Base-by-base conservation (phyloP, 768 basidiomycete genomes). In the Serpula lacrymans region DNA sequence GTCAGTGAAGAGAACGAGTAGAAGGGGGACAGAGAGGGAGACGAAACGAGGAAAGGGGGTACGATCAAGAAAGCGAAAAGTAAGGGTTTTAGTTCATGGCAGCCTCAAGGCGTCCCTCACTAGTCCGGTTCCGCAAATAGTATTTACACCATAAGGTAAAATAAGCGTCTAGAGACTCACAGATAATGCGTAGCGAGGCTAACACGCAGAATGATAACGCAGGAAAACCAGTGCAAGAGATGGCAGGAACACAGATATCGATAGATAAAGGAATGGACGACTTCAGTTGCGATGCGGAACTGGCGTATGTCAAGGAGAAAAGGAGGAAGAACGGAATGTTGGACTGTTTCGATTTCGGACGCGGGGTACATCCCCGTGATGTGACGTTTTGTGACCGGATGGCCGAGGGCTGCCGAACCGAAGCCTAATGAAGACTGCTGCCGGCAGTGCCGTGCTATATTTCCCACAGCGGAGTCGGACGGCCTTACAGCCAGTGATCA, bases 101-200 rank as follows among this genome's bases (percentile, higher is more conserved):
- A 14, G 34, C 45, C 42, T 43, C 41, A 42, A 39, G 41, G 39
- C 11, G 10, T n/a, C 9, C 16, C 24, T 39, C n/a, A 42, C 13
- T 17, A 5, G 14, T 25, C 13, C 5, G 22, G 38, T 12, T n/a
- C 3, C 29, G 21, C 7, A 40, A 41, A 39, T 39, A 31, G n/a
- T n/a, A n/a, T n/a, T n/a, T n/a, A n/a, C n/a, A n/a, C n/a, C n/a
- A n/a, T n/a, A n/a, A n/a, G n/a, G n/a, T n/a, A n/a, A n/a, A n/a
- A 13, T 17, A 14, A 7, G 31, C 31, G 25, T 25, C 5, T 26
- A n/a, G 18, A 42, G 10, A 42, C 41, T 42, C 25, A 42, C 41
- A n/a, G 13, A 33, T 33, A 33, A 18, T 33, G 6, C 20, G 31
- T 33, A n/a, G n/a, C n/a, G n/a, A n/a, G n/a, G 20, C 12, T 42